Evolutionary conservation across 2,329 filamentous ascomycete species (phyloP).

Genomic region (Myriosclerotinia curreyana): DNA sequence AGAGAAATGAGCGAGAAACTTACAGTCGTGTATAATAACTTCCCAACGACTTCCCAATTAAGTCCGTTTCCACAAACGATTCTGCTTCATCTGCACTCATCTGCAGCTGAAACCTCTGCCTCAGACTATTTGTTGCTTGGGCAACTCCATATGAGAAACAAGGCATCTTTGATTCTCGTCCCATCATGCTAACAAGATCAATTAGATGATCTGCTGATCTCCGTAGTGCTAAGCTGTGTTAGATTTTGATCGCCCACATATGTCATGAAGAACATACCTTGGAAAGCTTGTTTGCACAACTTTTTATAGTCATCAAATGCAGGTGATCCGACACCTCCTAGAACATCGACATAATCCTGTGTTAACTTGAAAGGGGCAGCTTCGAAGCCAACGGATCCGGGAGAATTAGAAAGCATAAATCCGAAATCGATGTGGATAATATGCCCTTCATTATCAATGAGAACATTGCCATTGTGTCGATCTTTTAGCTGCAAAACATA

Average conservation of each 20-base stretch:
- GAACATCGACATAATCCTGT: slow-evolving; percentile 79
- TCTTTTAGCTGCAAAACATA: slow-evolving; percentile 84
- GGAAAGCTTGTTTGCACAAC: slow-evolving; percentile 79
- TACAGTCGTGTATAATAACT: slow-evolving; percentile 85
- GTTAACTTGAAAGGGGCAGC: slow-evolving; percentile 85
- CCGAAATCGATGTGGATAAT: slow-evolving; percentile 89
- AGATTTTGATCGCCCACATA: background rate
- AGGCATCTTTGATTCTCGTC: slow-evolving; percentile 77
- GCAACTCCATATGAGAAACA: slow-evolving; percentile 74
- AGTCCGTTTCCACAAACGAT: slow-evolving; percentile 73
- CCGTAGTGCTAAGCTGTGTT: slow-evolving; percentile 56
- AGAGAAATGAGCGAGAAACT: slow-evolving; percentile 40
- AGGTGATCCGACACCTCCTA: slow-evolving; percentile 67
- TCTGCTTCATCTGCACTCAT: slow-evolving; percentile 79
- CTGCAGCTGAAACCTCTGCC: slow-evolving; percentile 77
- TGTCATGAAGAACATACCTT: slow-evolving; percentile 51
- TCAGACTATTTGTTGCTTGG: slow-evolving; percentile 65
- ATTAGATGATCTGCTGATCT: slow-evolving; percentile 78
- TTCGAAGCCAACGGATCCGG: slow-evolving; percentile 80
- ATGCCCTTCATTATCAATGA: slow-evolving; percentile 81
- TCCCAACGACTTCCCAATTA: slow-evolving; percentile 76
- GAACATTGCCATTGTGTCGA: slow-evolving; percentile 80
- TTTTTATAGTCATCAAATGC: slow-evolving; percentile 74
- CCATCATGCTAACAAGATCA: slow-evolving; percentile 82
- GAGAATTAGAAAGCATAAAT: slow-evolving; percentile 86